Conservation (phyloP, 164 flowering plant species). For the Akebia trifoliata region DNA sequence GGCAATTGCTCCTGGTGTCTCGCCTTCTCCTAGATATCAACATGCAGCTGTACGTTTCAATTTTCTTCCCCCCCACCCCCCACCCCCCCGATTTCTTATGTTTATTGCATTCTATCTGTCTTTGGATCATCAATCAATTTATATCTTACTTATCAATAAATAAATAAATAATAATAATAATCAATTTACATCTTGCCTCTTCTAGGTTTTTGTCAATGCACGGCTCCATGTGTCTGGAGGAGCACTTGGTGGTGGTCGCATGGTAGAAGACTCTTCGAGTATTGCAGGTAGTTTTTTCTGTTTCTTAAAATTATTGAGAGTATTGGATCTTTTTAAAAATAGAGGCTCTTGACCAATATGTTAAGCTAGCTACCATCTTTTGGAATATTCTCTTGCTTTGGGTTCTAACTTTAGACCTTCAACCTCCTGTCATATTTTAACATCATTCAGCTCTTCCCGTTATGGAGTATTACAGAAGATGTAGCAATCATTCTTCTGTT, state of each 20-base stretch:
- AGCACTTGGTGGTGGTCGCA: conserved; percentile 99
- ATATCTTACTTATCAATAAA: not conserved
- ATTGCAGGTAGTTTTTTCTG: conserved; percentile 62
- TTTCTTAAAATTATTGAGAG: not conserved
- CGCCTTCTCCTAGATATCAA: conserved; percentile 99
- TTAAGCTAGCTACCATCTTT: not conserved
- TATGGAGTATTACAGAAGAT: not conserved
- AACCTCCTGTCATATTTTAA: not conserved
- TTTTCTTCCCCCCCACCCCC: no score
- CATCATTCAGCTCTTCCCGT: not conserved
- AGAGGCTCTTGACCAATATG: not conserved
- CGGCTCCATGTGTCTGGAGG: conserved; percentile 99
- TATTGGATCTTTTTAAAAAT: not conserved
- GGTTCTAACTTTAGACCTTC: not conserved
- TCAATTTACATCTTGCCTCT: not conserved
- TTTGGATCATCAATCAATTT: not conserved
- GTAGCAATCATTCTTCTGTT: not conserved
- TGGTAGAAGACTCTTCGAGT: conserved; percentile 99
- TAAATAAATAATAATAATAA: no score
- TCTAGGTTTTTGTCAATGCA: conserved; percentile 97
- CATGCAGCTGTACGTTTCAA: conserved; percentile 87
- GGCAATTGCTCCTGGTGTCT: conserved; percentile 99
- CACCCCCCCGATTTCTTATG: not conserved
- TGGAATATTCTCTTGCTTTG: not conserved
- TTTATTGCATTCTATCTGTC: conserved; percentile 4